These are phyloP conservation scores for Saccharomyces hybrid DNA, from an alignment of 1,139 yeast species.

Conservation along the genomic window DNA sequence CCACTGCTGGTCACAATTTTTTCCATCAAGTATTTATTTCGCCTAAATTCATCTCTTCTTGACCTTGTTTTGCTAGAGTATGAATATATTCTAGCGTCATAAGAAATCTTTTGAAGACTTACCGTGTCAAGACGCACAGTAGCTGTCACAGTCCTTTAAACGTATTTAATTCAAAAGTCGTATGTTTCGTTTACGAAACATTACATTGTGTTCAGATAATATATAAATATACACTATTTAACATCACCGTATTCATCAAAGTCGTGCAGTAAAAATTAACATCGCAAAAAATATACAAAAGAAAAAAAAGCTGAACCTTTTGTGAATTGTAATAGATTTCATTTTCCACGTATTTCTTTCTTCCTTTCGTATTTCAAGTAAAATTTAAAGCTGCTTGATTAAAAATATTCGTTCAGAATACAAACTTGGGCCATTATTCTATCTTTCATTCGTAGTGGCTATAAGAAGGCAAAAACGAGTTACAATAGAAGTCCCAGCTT, in stretches of 20 bases:
- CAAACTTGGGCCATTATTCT: background rate
- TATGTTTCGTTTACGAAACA: background rate
- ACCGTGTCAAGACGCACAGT: background rate
- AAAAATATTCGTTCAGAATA: background rate
- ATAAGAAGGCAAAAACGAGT: constrained; percentile 33
- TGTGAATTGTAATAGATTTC: background rate
- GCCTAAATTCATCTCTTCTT: background rate
- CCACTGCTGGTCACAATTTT: too few relatives aligned
- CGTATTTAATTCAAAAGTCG: background rate
- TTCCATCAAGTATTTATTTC: background rate
- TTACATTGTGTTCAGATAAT: background rate
- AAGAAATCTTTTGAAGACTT: background rate
- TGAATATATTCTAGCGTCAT: too few relatives aligned
- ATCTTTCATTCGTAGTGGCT: constrained; percentile 18
- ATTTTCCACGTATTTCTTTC: background rate
- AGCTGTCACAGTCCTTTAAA: background rate
- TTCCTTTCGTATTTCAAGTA: background rate
- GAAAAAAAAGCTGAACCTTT: background rate
- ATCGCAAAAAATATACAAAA: background rate
- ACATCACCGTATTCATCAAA: background rate
- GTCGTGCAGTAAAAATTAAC: background rate
- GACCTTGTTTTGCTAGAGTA: background rate
- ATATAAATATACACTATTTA: background rate
- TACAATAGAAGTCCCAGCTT: constrained; percentile 85
- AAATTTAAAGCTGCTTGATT: background rate